phyloP scores from a whole-genome alignment of 495 filamentous ascomycete genomes.

The Xylaria castorea region DNA sequence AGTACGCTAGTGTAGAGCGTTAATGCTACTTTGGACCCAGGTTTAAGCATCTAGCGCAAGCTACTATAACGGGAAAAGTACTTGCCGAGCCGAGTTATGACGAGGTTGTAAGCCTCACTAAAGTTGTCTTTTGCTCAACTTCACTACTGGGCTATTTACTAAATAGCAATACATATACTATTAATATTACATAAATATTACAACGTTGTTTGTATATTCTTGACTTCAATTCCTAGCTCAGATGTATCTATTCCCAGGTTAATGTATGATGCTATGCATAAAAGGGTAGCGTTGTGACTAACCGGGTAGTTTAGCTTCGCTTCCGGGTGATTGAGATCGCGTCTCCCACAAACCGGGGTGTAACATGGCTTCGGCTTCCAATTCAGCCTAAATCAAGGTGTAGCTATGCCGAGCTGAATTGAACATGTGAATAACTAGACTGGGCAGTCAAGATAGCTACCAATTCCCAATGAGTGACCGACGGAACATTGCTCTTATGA shows the following conservation, averaged over 20 bases:
- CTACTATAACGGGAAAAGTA: neutral
- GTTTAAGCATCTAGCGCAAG: neutral
- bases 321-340: constrained; percentile 7
- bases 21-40: neutral
- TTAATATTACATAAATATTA: neutral
- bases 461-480: neutral
- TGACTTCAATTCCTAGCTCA: neutral
- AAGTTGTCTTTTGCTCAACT: neutral
- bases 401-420: neutral
- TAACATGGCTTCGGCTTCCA: neutral
- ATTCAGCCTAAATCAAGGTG: constrained; percentile 20
- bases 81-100: neutral
- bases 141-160: neutral
- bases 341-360: constrained; percentile 1
- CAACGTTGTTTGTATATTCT: neutral
- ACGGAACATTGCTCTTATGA: neutral
- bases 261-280: neutral
- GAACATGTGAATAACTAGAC: constrained; percentile 7
- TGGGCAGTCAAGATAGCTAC: neutral
- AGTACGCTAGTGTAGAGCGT: neutral
- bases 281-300: neutral
- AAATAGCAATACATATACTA: neutral
- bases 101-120: neutral
- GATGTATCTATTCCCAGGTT: neutral
- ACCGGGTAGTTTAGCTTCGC: neutral